Evolutionary conservation across 2,329 filamentous ascomycete species (phyloP), one percentile per base, ranked within the genome.

Genomic region (Zelopaecilomyces penicillatus): DNA sequence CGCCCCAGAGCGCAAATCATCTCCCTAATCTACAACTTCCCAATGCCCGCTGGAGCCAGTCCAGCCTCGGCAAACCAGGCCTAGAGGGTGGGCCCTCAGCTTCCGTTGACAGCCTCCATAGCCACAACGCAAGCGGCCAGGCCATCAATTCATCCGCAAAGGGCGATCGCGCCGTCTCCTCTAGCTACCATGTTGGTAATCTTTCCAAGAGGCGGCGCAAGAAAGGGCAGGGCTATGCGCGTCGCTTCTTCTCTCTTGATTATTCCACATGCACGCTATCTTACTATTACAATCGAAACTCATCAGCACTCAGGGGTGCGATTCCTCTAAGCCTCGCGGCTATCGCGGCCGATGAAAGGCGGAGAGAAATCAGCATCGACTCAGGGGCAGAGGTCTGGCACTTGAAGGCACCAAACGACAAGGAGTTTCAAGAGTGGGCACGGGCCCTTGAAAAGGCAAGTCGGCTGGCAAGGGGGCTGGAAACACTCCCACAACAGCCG

Each of bases 351-450:
- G 90, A 95, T 59, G 87, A 93, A 62, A 81, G 86, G 57, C 81
- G 86, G 33, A 79, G 89, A 51, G 91, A 97, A 63, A 95, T 98
- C 43, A 95, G 85, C 36, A 93, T 98, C 46, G 93, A 98, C 62
- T 97, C 93, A 0, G 93, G 93, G 1, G 90, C 93, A 3, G 93
- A 98, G 64, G 82, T 98, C 28, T 98, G 93, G 93, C 93, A 97
- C 67, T 71, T 98, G 30, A 83, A 83, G 56, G 88, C 93, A 3
- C 79, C 77, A 41, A 95, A 87, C 54, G 78, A 80, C 41, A 85
- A 84, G 52, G 91, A 97, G 50, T 98, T 96, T 60, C 75, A 79
- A 39, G 83, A 85, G 12, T 98, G 93, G 93, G 88, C 84, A 39
- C 75, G 77, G 39, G 91, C 90, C 1, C 69, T 98, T 41, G 89